These are phyloP conservation scores for Thymus mandschuricus DNA, from an alignment of 257 asterid genomes.

Conservation along the genomic window DNA sequence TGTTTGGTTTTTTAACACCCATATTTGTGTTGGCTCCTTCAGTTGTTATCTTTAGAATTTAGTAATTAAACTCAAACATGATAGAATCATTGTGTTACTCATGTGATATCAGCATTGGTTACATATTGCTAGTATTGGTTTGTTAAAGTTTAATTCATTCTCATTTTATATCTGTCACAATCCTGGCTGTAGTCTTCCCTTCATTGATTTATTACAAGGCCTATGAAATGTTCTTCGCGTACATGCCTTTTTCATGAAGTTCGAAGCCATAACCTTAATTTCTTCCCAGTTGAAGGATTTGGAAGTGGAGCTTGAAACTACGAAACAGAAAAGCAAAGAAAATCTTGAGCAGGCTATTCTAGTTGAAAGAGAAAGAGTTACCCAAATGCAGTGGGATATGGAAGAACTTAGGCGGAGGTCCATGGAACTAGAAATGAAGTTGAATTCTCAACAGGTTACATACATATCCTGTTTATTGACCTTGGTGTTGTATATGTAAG, in stretches of 20 bases:
- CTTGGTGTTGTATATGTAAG: slow-evolving; percentile 25
- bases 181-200: background rate
- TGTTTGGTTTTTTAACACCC: background rate
- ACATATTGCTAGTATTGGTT: background rate
- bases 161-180: background rate
- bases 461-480: slow-evolving; percentile 27
- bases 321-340: slow-evolving; percentile 83
- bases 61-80: background rate
- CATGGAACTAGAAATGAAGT: slow-evolving; percentile 82
- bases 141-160: background rate
- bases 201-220: background rate
- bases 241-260: background rate
- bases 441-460: slow-evolving; percentile 70
- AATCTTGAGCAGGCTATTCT: slow-evolving; percentile 89
- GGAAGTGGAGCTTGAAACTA: slow-evolving; percentile 93
- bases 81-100: background rate
- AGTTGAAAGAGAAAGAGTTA: slow-evolving; percentile 87
- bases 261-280: slow-evolving; percentile 11
- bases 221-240: background rate
- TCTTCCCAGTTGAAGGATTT: slow-evolving; percentile 86
- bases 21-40: background rate
- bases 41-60: background rate
- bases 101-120: background rate
- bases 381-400: slow-evolving; percentile 99
- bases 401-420: slow-evolving; percentile 87